Evolutionary conservation across 768 basidiomycete genomes (phyloP).

Genomic region (Amanita pseudoporphyria): DNA sequence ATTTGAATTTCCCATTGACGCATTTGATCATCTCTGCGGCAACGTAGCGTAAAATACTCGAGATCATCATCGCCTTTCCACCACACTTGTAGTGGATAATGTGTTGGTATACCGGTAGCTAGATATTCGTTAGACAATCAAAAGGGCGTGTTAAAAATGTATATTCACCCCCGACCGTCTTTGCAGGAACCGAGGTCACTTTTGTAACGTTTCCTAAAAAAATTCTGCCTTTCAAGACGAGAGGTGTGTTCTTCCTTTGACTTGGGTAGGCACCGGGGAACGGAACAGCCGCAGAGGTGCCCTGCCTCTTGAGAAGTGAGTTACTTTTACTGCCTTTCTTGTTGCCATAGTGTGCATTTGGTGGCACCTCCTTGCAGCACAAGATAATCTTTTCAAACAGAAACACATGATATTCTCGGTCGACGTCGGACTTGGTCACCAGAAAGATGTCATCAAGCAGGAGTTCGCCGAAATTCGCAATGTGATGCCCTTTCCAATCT

Average conservation of each 20-base stretch:
- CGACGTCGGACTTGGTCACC: constrained; percentile 93
- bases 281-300: constrained; percentile 33
- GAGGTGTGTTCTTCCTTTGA: constrained; percentile 69
- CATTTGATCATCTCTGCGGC: constrained; percentile 87
- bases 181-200: constrained; percentile 53
- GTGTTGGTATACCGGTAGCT: constrained; percentile 43
- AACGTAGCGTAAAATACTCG: constrained; percentile 91
- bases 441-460: constrained; percentile 92
- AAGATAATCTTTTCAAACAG: constrained; percentile 98
- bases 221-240: constrained; percentile 92
- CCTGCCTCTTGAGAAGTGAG: constrained; percentile 82
- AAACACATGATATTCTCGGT: constrained; percentile 98
- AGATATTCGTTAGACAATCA: neutral
- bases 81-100: constrained; percentile 81
- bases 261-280: constrained; percentile 26
- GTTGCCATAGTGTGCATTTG: constrained; percentile 44
- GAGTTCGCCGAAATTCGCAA: constrained; percentile 89
- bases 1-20: constrained; percentile 88
- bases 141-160: neutral
- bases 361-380: constrained; percentile 89
- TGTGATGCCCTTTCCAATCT: constrained; percentile 98
- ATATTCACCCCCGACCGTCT: constrained; percentile 50
- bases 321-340: constrained; percentile 77
- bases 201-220: constrained; percentile 94
- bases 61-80: constrained; percentile 93